Conservation (phyloP, 371 early-diverging fungal species). For the Mucor circinelloides region DNA sequence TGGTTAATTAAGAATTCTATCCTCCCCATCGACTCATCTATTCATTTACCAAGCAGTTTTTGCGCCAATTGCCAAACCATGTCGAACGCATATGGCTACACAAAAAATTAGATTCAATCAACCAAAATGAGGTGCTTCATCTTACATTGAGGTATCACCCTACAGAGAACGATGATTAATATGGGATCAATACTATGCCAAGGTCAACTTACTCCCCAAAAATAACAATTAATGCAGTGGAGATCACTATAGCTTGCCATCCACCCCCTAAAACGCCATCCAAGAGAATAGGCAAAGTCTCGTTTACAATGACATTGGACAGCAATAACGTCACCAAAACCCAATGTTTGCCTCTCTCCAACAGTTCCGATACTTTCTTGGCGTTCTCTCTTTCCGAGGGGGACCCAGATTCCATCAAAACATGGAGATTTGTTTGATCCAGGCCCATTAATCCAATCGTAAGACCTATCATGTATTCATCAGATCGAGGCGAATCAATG, state of each 20-base stretch:
- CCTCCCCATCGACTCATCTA: background rate
- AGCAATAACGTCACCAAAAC: slow-evolving; percentile 88
- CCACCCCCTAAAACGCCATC: slow-evolving; percentile 78
- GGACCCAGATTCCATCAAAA: slow-evolving; percentile 72
- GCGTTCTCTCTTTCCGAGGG: slow-evolving; percentile 68
- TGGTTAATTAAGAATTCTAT: background rate
- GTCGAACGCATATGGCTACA: slow-evolving; percentile 60
- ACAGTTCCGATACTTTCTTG: slow-evolving; percentile 64
- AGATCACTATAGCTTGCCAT: slow-evolving; percentile 85
- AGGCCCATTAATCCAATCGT: slow-evolving; percentile 86
- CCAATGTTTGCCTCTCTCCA: slow-evolving; percentile 78
- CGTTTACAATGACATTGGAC: slow-evolving; percentile 91
- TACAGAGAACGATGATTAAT: slow-evolving; percentile 47
- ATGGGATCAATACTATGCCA: background rate
- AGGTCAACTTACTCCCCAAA: slow-evolving; percentile 83
- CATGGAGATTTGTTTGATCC: slow-evolving; percentile 69
- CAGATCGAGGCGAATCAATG: background rate
- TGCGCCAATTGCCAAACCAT: slow-evolving; percentile 84
- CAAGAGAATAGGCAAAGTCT: slow-evolving; percentile 91
- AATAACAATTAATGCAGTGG: slow-evolving; percentile 85
- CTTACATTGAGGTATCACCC: slow-evolving; percentile 43
- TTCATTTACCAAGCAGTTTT: slow-evolving; percentile 56
- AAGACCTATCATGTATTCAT: slow-evolving; percentile 51
- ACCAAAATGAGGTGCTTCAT: background rate
- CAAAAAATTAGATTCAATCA: slow-evolving; percentile 6